These are phyloP conservation scores for Trametes polyzona DNA, from an alignment of 1,284 basidiomycete species.

Conservation along the genomic window DNA sequence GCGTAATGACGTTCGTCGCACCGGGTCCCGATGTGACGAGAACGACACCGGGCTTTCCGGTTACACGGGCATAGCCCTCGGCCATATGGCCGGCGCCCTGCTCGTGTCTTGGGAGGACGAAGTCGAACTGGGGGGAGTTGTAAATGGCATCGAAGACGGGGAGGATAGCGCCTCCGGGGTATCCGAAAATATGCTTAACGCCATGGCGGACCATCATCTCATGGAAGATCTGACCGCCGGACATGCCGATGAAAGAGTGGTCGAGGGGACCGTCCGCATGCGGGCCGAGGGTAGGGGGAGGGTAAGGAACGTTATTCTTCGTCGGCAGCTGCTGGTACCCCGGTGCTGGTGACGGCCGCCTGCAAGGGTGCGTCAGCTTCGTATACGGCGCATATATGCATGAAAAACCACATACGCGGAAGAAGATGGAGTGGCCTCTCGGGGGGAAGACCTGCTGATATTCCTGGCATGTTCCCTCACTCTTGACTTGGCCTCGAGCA, in stretches of 20 bases:
- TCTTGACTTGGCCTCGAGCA: conserved; percentile 72
- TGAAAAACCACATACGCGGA: conserved; percentile 47
- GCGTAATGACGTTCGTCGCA: conserved; percentile 97
- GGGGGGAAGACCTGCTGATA: conserved; percentile 69
- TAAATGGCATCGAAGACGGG: conserved; percentile 99
- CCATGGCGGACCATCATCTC: conserved; percentile 99
- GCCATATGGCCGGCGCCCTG: conserved; percentile 99
- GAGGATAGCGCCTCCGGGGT: conserved; percentile 97
- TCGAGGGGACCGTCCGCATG: conserved; percentile 60
- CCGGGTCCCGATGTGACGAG: conserved; percentile 98
- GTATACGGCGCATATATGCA: not conserved
- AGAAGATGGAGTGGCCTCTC: conserved; percentile 58
- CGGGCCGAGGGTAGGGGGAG: conserved; percentile 47
- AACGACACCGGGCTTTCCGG: conserved; percentile 96
- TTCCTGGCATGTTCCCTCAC: conserved; percentile 68
- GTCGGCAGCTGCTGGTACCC: conserved; percentile 69
- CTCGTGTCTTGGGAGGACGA: conserved; percentile 95
- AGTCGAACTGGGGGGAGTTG: conserved; percentile 95
- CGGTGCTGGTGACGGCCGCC: conserved; percentile 68
- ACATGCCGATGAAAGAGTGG: conserved; percentile 89
- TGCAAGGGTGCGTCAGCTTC: conserved; percentile 34
- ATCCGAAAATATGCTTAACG: conserved; percentile 97
- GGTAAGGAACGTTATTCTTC: conserved; percentile 51
- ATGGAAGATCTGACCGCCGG: conserved; percentile 97
- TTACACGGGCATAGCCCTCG: conserved; percentile 97